Conservation (phyloP, 2,329 filamentous ascomycete genomes). For the Fusarium sp. region DNA sequence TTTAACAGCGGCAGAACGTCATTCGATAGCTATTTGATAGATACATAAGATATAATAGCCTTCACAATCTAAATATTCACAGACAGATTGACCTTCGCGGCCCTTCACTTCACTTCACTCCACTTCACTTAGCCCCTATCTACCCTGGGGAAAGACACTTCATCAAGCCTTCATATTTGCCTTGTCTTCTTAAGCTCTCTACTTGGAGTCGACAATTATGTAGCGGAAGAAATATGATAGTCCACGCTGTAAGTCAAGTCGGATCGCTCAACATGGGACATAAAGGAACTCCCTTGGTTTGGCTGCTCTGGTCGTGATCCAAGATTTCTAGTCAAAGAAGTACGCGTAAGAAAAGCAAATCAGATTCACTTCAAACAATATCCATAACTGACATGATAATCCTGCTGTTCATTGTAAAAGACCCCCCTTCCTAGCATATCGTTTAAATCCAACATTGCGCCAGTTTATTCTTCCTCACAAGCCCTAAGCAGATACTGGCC, state of each 20-base stretch:
- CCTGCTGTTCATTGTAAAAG: not conserved
- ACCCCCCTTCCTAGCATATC: slow-evolving; percentile 10
- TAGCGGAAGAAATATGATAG: not conserved
- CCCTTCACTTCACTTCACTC: not conserved
- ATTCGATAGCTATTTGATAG: not conserved
- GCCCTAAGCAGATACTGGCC: not conserved
- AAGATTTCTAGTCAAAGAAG: not conserved
- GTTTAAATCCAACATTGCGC: slow-evolving; percentile 24
- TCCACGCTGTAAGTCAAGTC: not conserved
- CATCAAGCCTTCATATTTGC: not conserved
- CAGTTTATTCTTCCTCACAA: slow-evolving; percentile 4
- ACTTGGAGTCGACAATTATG: not conserved
- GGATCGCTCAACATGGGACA: not conserved
- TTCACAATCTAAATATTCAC: not conserved
- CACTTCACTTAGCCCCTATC: not conserved
- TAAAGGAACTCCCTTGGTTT: not conserved
- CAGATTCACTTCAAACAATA: not conserved
- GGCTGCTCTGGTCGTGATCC: too few species aligned
- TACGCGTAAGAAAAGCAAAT: not conserved
- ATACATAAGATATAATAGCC: not conserved
- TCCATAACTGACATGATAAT: not conserved
- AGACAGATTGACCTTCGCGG: not conserved
- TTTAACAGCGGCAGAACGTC: not conserved
- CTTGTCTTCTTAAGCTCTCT: not conserved
- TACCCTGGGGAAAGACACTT: not conserved